Percentiles rank a stretch among this genome's conserved stretches.
Conservation (phyloP, 305 asterid genomes). For the Fraxinus xanthoxyloides region DNA sequence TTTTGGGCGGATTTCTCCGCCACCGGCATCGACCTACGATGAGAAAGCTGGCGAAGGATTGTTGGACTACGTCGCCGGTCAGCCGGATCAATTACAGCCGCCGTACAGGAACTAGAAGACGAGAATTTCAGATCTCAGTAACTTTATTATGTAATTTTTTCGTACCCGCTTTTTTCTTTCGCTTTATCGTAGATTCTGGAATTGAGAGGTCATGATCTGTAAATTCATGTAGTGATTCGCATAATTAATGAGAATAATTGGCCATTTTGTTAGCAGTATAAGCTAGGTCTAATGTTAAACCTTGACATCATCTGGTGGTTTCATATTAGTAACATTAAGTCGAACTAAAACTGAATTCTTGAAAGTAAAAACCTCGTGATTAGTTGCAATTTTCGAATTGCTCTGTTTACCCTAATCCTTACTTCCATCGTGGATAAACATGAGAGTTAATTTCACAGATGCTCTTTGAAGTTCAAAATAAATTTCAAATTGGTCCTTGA, state of each 20-base stretch:
- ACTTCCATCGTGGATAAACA: too few relatives aligned
- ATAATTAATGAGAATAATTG: not conserved
- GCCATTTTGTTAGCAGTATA: not conserved
- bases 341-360: not conserved
- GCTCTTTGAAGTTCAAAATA: not conserved
- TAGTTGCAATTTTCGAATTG: too few relatives aligned
- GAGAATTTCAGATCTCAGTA: not conserved
- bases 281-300: not conserved
- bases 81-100: constrained; percentile 27
- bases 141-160: not conserved
- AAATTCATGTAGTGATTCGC: not conserved
- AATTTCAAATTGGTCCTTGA: not conserved
- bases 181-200: not conserved
- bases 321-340: too few relatives aligned
- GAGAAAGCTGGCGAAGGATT: constrained; percentile 60
- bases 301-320: not conserved
- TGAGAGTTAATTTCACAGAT: not conserved
- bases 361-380: too few relatives aligned
- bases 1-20: constrained; percentile 52
- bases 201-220: not conserved
- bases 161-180: not conserved
- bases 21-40: constrained; percentile 35
- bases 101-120: not conserved
- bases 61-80: constrained; percentile 60
- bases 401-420: too few relatives aligned